A percentile compares a stretch with the other conserved stretches of the same genome.
Evolutionary conservation across 768 basidiomycete genomes (phyloP).

Genomic region (Panaeolus papilionaceus): DNA sequence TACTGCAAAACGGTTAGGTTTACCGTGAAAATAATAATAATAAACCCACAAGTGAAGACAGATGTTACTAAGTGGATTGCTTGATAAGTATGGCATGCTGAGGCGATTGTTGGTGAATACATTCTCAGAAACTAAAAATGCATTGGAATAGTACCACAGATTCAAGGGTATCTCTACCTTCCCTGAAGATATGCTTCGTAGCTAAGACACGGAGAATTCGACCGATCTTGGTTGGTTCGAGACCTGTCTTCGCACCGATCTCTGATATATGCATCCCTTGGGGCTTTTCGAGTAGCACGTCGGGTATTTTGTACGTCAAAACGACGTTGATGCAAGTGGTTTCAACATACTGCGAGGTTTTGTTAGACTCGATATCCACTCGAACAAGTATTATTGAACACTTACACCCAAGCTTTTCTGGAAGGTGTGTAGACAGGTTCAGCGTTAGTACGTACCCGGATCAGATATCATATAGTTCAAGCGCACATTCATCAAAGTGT

Average conservation of each 20-base stretch:
- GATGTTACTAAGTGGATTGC: conserved; percentile 35
- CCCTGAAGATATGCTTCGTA: conserved; percentile 43
- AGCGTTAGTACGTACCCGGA: too few relatives aligned
- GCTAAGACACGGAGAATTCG: conserved; percentile 42
- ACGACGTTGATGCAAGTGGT: conserved; percentile 38
- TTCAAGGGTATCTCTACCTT: conserved; percentile 31
- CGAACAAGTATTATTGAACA: background rate
- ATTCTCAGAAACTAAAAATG: conserved; percentile 35
- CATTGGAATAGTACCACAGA: too few relatives aligned
- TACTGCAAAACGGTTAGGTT: background rate
- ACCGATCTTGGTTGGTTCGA: conserved; percentile 39
- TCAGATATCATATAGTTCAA: too few relatives aligned
- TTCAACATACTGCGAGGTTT: conserved; percentile 18
- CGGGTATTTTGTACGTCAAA: conserved; percentile 37
- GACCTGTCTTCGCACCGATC: conserved; percentile 30
- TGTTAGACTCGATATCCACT: too few relatives aligned
- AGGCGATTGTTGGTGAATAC: conserved; percentile 51
- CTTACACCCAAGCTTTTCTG: background rate
- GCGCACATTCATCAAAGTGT: too few relatives aligned
- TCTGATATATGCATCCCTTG: conserved; percentile 39
- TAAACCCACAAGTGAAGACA: conserved; percentile 22
- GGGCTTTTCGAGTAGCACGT: conserved; percentile 37
- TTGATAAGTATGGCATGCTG: conserved; percentile 39
- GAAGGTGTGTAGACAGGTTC: background rate
- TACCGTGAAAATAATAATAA: too few relatives aligned